A percentile compares a stretch with the other conserved stretches of the same genome.
Evolutionary conservation across 1,139 yeast genomes (phyloP).

Genomic region (Blastobotrys capitulatus): DNA sequence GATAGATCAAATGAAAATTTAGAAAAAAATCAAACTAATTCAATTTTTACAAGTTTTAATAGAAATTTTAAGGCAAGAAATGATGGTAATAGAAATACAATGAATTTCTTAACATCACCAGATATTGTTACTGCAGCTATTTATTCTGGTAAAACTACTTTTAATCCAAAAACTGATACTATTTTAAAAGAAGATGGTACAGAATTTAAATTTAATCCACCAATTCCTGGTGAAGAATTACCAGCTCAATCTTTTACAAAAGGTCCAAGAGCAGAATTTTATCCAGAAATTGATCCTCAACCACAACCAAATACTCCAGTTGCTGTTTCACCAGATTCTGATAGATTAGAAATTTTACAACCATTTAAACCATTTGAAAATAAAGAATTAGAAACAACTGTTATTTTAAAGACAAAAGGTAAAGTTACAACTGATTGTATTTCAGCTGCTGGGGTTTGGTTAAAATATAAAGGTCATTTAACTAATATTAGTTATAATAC

Average conservation of each 20-base stretch:
- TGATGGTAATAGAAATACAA: constrained; percentile 94
- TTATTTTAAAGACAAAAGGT: constrained; percentile 87
- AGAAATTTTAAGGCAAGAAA: constrained; percentile 96
- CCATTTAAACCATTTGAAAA: constrained; percentile 88
- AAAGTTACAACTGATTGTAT: constrained; percentile 98
- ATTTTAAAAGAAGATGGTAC: constrained; percentile 61
- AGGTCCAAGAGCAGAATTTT: constrained; percentile 70
- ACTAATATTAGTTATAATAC: constrained; percentile 95
- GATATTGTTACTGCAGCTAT: constrained; percentile 96
- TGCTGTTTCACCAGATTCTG: constrained; percentile 69
- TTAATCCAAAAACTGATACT: constrained; percentile 80
- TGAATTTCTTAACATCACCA: constrained; percentile 95
- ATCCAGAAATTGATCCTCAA: constrained; percentile 60
- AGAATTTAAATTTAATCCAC: constrained; percentile 67
- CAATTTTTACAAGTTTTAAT: constrained; percentile 92
- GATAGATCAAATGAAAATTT: constrained; percentile 52
- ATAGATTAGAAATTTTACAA: constrained; percentile 75
- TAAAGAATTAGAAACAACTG: constrained; percentile 68
- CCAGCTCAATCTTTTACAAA: constrained; percentile 59
- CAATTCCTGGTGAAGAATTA: constrained; percentile 75
- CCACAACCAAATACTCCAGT: constrained; percentile 73
- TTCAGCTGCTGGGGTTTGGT: constrained; percentile 99
- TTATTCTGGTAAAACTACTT: constrained; percentile 83
- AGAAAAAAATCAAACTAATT: constrained; percentile 65
- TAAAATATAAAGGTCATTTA: constrained; percentile 95